Evolutionary conservation across 1,284 basidiomycete genomes (phyloP).

Genomic region (Rhodotorula sp.): DNA sequence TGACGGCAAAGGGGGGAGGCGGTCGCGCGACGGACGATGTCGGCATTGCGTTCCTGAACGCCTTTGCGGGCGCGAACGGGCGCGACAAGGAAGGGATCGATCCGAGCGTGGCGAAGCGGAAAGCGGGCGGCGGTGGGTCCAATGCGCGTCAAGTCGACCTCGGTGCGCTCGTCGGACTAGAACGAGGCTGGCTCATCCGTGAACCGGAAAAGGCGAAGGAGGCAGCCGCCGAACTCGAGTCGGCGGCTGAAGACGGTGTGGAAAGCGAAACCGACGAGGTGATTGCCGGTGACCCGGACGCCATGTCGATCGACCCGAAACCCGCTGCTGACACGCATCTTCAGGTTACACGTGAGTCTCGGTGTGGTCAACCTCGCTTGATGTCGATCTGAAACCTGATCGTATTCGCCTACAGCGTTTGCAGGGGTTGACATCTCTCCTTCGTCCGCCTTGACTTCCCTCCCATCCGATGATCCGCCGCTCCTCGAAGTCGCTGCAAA

Average conservation of each 20-base stretch:
- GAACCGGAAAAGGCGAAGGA: background rate
- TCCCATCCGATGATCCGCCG: conserved; percentile 10
- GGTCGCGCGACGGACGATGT: conserved; percentile 4
- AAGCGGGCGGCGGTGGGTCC: conserved; percentile 1
- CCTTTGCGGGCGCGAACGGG: conserved; percentile 63
- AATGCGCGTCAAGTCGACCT: conserved; percentile 46
- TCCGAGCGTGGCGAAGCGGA: conserved; percentile 18
- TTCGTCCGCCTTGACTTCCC: conserved; percentile 23
- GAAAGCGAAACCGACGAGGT: background rate
- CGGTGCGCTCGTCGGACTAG: conserved; percentile 65
- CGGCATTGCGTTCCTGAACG: conserved; percentile 48
- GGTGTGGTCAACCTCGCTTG: no score
- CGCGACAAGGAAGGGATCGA: conserved; percentile 57
- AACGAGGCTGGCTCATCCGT: conserved; percentile 60
- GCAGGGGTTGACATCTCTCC: conserved; percentile 12
- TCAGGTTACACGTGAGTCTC: no score
- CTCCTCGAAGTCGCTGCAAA: background rate
- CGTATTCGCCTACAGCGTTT: background rate
- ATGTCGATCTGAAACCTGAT: no score
- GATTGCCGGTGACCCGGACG: background rate
- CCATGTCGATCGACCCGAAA: background rate
- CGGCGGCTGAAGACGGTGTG: no score
- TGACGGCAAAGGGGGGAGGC: conserved; percentile 4
- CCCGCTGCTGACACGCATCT: background rate
- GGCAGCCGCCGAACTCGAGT: background rate